Evolutionary conservation across 768 basidiomycete genomes (phyloP), one percentile per base, ranked within the genome.

Genomic region (Lactarius indigo): DNA sequence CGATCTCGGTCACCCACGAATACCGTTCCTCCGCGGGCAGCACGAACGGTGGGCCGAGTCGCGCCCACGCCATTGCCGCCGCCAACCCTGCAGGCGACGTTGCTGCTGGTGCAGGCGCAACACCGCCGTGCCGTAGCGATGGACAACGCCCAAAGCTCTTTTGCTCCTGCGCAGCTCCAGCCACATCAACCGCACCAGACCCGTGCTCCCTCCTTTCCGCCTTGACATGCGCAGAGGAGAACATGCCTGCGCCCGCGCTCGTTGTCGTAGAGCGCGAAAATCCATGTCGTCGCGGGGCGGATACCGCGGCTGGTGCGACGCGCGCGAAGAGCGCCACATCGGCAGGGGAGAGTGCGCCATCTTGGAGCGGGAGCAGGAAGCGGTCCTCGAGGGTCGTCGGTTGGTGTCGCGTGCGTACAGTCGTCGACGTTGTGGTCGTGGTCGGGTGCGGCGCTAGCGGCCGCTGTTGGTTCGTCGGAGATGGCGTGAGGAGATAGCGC

Each of bases 401-500:
- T 54, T 47, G 59, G 56, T 17, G 37, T 6, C 20, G 47, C 8
- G 18, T n/a, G 44, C 17, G 37, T 7, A 28, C 17, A 5, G n/a
- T 20, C 31, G 39, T 47, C 28, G n/a, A n/a, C 23, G 23, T 57
- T 13, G 26, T 8, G 6, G 23, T 12, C 3, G 39, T 23, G 13
- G 59, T 9, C 7, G 44, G 23, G 13, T 28, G 30, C 7, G 47
- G 37, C 31, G 35, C 37, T 18, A 28, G 20, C 9, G 4, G 28
- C n/a, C n/a, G 60, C 3, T 50, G 56, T 50, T 62, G 56, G 9
- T 28, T 41, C 35, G 55, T 26, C 4, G 66, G 56, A 3, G 61
- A 55, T 9, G 69, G 69, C 8, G 66, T 59, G 41, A 70, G 62
- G 23, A 70, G 69, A 35, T 57, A 68, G 10, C 69, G 66, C n/a